Base-by-base conservation (phyloP, 1,284 basidiomycete genomes). In the Pterula multifida region DNA sequence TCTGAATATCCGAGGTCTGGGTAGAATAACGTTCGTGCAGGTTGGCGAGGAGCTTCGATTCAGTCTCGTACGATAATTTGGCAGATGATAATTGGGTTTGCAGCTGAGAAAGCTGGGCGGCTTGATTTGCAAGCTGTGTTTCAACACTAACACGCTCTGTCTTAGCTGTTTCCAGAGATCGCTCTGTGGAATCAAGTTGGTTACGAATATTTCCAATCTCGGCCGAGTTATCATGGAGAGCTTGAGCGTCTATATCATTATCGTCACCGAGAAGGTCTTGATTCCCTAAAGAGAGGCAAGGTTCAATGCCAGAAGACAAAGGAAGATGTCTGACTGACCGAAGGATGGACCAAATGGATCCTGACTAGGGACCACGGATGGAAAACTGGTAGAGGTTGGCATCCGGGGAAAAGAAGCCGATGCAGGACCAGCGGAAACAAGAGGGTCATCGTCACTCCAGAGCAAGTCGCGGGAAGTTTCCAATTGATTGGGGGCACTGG, bases 131-230 rank as follows among this genome's bases (percentile, higher is more conserved):
- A 13, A 87, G 65, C 0, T 68, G 70, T 44, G 73, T 69, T 58
- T 88, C 85, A 24, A 81, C 58, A 6, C 68, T 63, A 49, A 64
- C 66, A 28, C 83, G 75, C 53, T 88, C 85, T 15, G 66, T 62
- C 60, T 78, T 81, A 19, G 77, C 67, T 1, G 69, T 71, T 45
- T 84, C 75, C 19, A 88, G 60, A 15, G 86, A 85, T 26, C 71
- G 76, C 47, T 75, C 82, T 1, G 90, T 94, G n/a, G 87, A 90
- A 55, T 75, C 72, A 32, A 94, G 68, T 58, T 93, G 86, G 58
- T 90, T 93, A 63, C 82, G 84, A 26, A 80, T 66, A 60, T 95
- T 94, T 4, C 90, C 91, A 45, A 94, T 82, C 58, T 93, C 87
- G 2, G 81, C 84, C 42, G 83, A 84, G 53, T 76, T 72, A 56